Conservation (phyloP, 345 rosid species). For the Citrus mangshanensis region DNA sequence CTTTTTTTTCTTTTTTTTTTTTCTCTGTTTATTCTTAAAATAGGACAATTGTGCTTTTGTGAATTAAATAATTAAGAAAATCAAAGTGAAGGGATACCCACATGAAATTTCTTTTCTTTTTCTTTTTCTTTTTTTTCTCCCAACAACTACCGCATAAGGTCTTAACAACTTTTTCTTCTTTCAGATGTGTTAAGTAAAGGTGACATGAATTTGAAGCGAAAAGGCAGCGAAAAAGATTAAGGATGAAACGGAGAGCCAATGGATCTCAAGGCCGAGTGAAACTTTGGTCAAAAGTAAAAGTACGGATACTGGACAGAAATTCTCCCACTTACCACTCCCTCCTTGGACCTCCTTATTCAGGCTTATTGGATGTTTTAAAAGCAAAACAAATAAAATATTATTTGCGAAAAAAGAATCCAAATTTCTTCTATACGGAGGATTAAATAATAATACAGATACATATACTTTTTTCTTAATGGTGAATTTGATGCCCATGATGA, state of each 20-base stretch:
- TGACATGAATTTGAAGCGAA: slow-evolving; percentile 7
- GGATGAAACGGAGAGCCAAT: not conserved
- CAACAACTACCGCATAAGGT: not conserved
- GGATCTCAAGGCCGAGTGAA: slow-evolving; percentile 20
- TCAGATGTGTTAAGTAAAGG: not conserved
- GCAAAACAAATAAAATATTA: too few species aligned
- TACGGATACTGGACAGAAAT: not conserved
- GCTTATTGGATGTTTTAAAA: not conserved
- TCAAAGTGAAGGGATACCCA: slow-evolving; percentile 1
- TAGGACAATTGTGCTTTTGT: not conserved
- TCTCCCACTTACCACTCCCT: not conserved
- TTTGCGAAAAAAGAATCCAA: too few species aligned
- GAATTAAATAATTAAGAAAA: not conserved
- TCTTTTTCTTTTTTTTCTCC: not conserved
- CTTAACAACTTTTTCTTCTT: slow-evolving; percentile 9
- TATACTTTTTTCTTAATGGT: not conserved
- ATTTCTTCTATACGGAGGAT: too few species aligned
- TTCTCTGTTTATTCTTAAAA: too few species aligned
- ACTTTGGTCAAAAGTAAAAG: slow-evolving; percentile 2
- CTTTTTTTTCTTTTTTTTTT: too few species aligned
- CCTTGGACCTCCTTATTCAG: not conserved
- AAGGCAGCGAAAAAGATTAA: not conserved
- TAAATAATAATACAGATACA: too few species aligned
- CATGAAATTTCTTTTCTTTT: not conserved
- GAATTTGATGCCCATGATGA: not conserved